Evolutionary conservation across 441 rosid species (phyloP), one percentile per base, ranked within the genome.

Genomic region (Pelargonium australe): DNA sequence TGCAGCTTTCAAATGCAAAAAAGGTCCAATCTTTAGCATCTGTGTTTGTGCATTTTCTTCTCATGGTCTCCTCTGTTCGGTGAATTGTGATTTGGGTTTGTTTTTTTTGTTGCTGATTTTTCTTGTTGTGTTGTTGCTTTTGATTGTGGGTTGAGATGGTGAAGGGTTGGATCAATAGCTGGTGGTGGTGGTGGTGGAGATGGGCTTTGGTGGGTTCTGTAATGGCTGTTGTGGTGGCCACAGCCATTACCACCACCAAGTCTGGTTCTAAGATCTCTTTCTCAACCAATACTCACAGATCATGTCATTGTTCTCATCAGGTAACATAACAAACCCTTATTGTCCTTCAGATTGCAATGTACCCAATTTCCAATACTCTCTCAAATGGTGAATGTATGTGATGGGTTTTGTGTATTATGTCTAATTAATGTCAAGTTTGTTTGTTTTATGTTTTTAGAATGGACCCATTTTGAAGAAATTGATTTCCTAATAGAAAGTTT

Each of bases 281-380:
- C 67, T 75, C 65, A 69, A 73, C 55, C 8, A 57, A 70, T 4
- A 62, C 70, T 28, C 72, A 66, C 0, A 77, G 69, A 49, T 68
- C 82, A n/a, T 89, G 93, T 74, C 75, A 43, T 55, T 87, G 91
- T 76, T 65, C 78, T 69, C 77, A 20, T 58, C 47, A 37, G 47
- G 53, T 68, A 64, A 41, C 7, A 11, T 16, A 45, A 34, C 43
- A 19, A 25, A 25, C 2, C 31, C 31, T 25, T 25, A 25, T 25
- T 25, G 31, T 25, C 3, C 31, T 25, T 25, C 31, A 25, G 31
- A 25, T 1, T 25, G 31, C 31, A 25, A 25, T 25, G 31, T 25
- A 6, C 19, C 44, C 17, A 63, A 41, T 0, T 7, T 34, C 19
- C 40, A 41, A 41, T 2, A 2, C 3, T 34, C 13, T 12, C 5